These are phyloP conservation scores for Ustilago loliicola DNA, from an alignment of 1,284 basidiomycete genomes.

Conservation along the genomic window DNA sequence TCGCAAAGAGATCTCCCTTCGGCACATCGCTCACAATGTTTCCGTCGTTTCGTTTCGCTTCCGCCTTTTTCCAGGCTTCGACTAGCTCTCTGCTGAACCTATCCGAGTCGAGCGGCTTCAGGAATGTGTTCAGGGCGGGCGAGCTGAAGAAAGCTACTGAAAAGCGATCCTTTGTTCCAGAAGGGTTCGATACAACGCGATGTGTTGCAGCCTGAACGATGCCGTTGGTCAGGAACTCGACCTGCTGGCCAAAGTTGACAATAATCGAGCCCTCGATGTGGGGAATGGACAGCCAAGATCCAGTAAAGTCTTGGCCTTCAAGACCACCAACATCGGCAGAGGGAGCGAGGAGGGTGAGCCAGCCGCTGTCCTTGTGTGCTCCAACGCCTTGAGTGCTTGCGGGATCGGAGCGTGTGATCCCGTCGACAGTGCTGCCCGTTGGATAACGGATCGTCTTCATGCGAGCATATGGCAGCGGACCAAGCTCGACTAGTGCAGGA, in stretches of 20 bases:
- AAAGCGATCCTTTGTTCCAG: conserved; percentile 16
- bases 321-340: conserved; percentile 48
- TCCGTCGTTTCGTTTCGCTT: conserved; percentile 20
- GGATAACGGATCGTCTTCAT: conserved; percentile 66
- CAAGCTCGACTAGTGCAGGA: conserved; percentile 12
- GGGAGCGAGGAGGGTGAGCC: conserved; percentile 61
- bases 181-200: conserved; percentile 46
- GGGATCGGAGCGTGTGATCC: conserved; percentile 34
- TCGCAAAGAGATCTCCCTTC: conserved; percentile 52
- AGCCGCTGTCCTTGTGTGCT: conserved; percentile 64
- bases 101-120: conserved; percentile 33
- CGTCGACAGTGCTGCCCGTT: conserved; percentile 41
- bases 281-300: conserved; percentile 58
- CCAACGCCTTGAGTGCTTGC: conserved; percentile 59
- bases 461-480: conserved; percentile 46
- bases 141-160: conserved; percentile 60
- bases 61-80: conserved; percentile 32
- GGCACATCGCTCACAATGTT: conserved; percentile 50
- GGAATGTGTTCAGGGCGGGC: conserved; percentile 49
- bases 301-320: conserved; percentile 57
- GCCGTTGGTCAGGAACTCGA: conserved; percentile 56
- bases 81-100: conserved; percentile 42
- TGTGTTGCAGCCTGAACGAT: conserved; percentile 62
- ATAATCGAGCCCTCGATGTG: conserved; percentile 43
- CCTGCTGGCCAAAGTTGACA: conserved; percentile 67